Evolutionary conservation across 164 flowering plant genomes (phyloP).

Genomic region (Nelumbo lutea): DNA sequence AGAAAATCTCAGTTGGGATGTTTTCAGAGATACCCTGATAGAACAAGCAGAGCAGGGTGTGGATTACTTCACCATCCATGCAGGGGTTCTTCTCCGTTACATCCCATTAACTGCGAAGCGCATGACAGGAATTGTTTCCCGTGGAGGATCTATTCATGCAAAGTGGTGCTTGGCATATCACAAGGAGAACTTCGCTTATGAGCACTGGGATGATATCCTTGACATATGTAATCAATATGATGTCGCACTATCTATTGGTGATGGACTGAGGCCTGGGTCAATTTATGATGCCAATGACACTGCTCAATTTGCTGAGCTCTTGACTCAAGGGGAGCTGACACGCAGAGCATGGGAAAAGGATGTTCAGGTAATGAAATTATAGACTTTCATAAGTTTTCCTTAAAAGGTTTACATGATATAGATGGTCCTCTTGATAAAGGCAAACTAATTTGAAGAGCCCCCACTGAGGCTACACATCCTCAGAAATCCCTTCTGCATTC

Average conservation of each 20-base stretch:
- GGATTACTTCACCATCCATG: slow-evolving; percentile 98
- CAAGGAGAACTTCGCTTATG: slow-evolving; percentile 97
- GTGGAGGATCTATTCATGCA: slow-evolving; percentile 99
- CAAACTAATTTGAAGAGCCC: too few relatives aligned
- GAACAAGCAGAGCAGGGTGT: slow-evolving; percentile 99
- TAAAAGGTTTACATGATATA: too few relatives aligned
- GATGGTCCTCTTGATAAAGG: too few relatives aligned
- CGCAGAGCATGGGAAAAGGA: slow-evolving; percentile 99
- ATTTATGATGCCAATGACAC: slow-evolving; percentile 97
- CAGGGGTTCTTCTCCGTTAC: slow-evolving; percentile 92
- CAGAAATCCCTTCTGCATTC: too few relatives aligned
- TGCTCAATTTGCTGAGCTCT: slow-evolving; percentile 99
- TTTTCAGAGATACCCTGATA: slow-evolving; percentile 87
- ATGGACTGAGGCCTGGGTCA: slow-evolving; percentile 98
- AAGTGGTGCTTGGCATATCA: slow-evolving; percentile 99
- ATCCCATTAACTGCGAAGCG: slow-evolving; percentile 95
- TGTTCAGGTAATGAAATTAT: slow-evolving; percentile 73
- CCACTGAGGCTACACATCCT: too few relatives aligned
- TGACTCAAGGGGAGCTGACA: slow-evolving; percentile 98
- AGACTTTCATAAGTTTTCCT: not conserved
- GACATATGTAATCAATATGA: slow-evolving; percentile 98
- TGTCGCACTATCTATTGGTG: slow-evolving; percentile 92
- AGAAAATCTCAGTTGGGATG: slow-evolving; percentile 92
- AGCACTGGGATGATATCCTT: slow-evolving; percentile 99
- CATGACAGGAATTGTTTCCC: slow-evolving; percentile 99